These are phyloP conservation scores for Agarophyton chilense DNA, from an alignment of 23 red algal species.

Conservation along the genomic window DNA sequence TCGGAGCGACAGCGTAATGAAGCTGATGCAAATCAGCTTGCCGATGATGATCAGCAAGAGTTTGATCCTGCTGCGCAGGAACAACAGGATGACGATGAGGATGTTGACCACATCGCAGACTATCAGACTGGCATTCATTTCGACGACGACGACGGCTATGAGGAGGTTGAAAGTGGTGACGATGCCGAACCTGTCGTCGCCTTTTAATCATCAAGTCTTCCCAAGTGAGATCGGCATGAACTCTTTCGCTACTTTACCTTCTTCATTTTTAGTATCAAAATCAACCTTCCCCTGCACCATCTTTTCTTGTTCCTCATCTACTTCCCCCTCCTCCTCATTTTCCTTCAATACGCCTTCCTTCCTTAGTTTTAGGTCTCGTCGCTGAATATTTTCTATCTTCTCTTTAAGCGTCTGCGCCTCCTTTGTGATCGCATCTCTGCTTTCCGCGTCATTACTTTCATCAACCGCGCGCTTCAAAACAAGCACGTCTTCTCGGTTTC, in stretches of 20 bases:
- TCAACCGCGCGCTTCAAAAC: slow-evolving; percentile 37
- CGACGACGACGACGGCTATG: slow-evolving; percentile 67
- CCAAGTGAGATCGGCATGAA: slow-evolving; percentile 1
- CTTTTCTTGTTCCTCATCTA: background rate
- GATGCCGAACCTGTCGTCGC: slow-evolving; percentile 36
- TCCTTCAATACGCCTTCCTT: slow-evolving; percentile 12
- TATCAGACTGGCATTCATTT: slow-evolving; percentile 49
- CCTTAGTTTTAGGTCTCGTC: slow-evolving; percentile 40
- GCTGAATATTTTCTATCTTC: slow-evolving; percentile 65
- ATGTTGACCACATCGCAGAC: slow-evolving; percentile 37
- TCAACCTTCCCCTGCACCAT: background rate
- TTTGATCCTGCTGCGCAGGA: background rate
- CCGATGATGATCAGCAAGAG: slow-evolving; percentile 35
- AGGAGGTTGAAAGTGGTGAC: slow-evolving; percentile 66
- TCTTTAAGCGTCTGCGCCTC: slow-evolving; percentile 67
- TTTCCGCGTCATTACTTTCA: slow-evolving; percentile 28
- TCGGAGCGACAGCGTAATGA: background rate
- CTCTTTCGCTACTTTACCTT: background rate
- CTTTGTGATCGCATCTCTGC: slow-evolving; percentile 24
- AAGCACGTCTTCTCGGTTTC: slow-evolving; percentile 37
- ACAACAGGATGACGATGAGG: slow-evolving; percentile 49
- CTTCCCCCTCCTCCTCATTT: background rate
- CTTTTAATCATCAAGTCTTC: slow-evolving; percentile 8
- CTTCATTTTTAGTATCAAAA: background rate
- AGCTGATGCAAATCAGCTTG: background rate